A percentile compares a stretch with the other conserved stretches of the same genome.
Conservation (phyloP, 768 basidiomycete genomes). For the Suillus hirtellus region DNA sequence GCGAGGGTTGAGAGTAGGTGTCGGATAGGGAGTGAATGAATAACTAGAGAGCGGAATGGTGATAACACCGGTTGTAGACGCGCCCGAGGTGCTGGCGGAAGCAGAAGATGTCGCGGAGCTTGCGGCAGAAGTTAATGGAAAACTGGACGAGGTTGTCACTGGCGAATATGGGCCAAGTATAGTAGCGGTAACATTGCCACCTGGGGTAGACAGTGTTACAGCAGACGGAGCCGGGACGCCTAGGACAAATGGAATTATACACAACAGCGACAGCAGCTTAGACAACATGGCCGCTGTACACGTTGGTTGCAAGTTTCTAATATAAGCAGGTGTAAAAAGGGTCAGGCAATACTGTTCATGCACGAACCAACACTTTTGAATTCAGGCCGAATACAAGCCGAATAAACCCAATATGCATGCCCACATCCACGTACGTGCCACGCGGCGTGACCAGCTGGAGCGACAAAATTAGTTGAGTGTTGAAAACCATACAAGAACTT, state of each 20-base stretch:
- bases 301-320: too few relatives aligned
- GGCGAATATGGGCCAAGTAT: neutral
- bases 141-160: neutral
- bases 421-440: too few relatives aligned
- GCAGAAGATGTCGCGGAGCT: neutral
- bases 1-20: constrained; percentile 50
- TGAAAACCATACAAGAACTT: too few relatives aligned
- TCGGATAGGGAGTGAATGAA: constrained; percentile 56
- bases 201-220: neutral
- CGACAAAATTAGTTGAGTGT: too few relatives aligned
- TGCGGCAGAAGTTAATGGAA: neutral
- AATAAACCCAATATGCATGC: too few relatives aligned
- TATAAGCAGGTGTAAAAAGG: too few relatives aligned
- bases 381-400: too few relatives aligned
- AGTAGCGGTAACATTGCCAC: too few relatives aligned
- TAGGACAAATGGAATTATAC: neutral
- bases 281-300: constrained; percentile 1
- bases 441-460: too few relatives aligned
- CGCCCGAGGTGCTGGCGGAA: constrained; percentile 9
- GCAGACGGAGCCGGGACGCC: neutral
- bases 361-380: too few relatives aligned
- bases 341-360: too few relatives aligned
- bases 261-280: neutral
- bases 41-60: constrained; percentile 37
- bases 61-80: constrained; percentile 23